Evolutionary conservation across 768 basidiomycete genomes (phyloP).

Genomic region (Daedaleopsis nitida): DNA sequence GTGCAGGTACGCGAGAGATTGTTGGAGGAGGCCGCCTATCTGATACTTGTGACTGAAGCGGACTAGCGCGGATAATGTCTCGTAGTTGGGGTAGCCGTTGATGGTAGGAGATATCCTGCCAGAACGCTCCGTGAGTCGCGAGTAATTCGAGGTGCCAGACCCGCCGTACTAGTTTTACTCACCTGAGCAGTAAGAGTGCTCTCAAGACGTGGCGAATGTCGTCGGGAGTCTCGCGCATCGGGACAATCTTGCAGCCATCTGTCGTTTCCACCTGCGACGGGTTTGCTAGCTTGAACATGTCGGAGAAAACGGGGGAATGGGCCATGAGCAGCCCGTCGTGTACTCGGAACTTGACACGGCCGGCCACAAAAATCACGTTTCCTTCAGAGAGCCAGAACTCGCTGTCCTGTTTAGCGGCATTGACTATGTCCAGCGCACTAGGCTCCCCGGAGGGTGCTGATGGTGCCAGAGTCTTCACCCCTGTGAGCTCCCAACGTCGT

Average conservation of each 20-base stretch:
- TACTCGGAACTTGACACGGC: slow-evolving; percentile 11
- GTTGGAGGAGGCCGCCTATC: not conserved
- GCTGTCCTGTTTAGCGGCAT: not conserved
- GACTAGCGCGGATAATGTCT: not conserved
- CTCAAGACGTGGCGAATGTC: not conserved
- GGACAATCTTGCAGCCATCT: not conserved
- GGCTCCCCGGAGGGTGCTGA: too few relatives aligned
- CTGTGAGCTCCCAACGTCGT: too few relatives aligned
- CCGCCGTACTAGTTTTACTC: not conserved
- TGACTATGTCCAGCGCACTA: too few relatives aligned
- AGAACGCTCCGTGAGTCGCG: not conserved
- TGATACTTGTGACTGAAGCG: slow-evolving; percentile 7
- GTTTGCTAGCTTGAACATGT: slow-evolving; percentile 2
- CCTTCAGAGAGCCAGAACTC: slow-evolving; percentile 19
- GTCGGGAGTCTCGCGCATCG: not conserved
- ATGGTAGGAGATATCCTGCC: not conserved
- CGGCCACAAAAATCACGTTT: slow-evolving; percentile 14
- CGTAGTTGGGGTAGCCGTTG: not conserved
- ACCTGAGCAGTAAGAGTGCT: not conserved
- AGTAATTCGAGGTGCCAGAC: not conserved
- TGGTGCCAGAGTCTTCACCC: too few relatives aligned
- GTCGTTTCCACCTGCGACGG: not conserved
- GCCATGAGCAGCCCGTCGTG: slow-evolving; percentile 4
- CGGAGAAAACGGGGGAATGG: slow-evolving; percentile 12
- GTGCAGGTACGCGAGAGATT: not conserved